phyloP scores from a whole-genome alignment of 1,284 basidiomycete genomes.

The Moesziomyces sp. region DNA sequence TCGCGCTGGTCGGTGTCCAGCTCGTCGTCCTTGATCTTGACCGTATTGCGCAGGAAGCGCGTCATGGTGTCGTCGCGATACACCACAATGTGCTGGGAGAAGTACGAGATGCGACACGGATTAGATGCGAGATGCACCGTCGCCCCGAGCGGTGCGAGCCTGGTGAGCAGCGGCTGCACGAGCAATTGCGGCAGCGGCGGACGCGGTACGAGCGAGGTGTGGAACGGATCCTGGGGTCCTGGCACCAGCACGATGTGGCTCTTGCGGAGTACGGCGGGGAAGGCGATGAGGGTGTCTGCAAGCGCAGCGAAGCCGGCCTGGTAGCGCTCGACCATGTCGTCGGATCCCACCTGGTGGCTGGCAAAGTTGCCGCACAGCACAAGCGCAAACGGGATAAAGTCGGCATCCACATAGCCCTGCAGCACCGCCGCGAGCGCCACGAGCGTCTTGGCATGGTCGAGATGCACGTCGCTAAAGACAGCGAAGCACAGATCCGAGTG shows the following conservation, averaged over 20 bases:
- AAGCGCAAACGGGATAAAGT: slow-evolving; percentile 83
- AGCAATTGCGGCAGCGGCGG: slow-evolving; percentile 72
- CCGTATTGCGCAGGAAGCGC: slow-evolving; percentile 84
- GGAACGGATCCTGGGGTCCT: slow-evolving; percentile 85
- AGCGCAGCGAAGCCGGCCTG: slow-evolving; percentile 73
- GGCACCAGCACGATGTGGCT: slow-evolving; percentile 95
- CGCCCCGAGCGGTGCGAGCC: slow-evolving; percentile 24
- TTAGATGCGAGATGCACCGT: slow-evolving; percentile 78
- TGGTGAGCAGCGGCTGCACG: slow-evolving; percentile 69
- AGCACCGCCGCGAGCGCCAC: slow-evolving; percentile 84
- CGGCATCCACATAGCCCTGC: slow-evolving; percentile 86
- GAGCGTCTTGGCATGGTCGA: slow-evolving; percentile 88
- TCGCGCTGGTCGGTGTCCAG: slow-evolving; percentile 51
- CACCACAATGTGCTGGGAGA: slow-evolving; percentile 93
- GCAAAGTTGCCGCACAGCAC: slow-evolving; percentile 93
- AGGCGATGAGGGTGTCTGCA: slow-evolving; percentile 83
- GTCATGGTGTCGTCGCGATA: slow-evolving; percentile 94
- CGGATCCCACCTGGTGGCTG: slow-evolving; percentile 80
- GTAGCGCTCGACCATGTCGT: slow-evolving; percentile 82
- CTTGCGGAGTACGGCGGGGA: slow-evolving; percentile 78
- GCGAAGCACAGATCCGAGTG: slow-evolving; percentile 78
- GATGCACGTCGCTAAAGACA: slow-evolving; percentile 91
- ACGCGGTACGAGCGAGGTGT: slow-evolving; percentile 78
- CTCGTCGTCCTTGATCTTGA: slow-evolving; percentile 59
- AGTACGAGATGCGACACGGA: slow-evolving; percentile 93